Conservation (phyloP, 257 asterid genomes). For the Leonotis leonurus region DNA sequence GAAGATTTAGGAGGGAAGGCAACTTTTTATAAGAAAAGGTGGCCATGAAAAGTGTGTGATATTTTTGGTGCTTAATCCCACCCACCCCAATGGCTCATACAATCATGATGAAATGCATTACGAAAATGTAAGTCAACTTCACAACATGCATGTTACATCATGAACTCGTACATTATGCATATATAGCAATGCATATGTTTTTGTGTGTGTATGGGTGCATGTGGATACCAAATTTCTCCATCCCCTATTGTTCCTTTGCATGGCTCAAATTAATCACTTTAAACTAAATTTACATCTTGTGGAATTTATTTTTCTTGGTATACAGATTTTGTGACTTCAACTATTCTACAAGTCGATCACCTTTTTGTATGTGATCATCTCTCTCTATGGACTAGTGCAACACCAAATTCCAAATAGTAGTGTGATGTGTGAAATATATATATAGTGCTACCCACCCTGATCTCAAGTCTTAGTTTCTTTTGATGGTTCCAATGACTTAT, state of each 20-base stretch:
- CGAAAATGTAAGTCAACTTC: constrained; percentile 60
- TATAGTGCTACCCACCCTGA: constrained; percentile 1
- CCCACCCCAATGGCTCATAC: constrained; percentile 28
- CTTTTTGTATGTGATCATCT: constrained; percentile 12
- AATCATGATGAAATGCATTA: constrained; percentile 65
- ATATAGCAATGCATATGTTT: not conserved
- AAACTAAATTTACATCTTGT: not conserved
- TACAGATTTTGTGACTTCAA: no score
- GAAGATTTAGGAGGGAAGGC: constrained; percentile 25
- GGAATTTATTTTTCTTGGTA: not conserved
- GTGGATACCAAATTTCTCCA: constrained; percentile 27
- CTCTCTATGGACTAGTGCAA: constrained; percentile 5
- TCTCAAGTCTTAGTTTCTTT: constrained; percentile 9
- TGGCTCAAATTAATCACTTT: constrained; percentile 23
- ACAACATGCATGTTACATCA: constrained; percentile 38
- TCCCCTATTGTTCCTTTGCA: constrained; percentile 25
- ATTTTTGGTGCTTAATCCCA: constrained; percentile 33
- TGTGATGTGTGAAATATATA: constrained; percentile 6
- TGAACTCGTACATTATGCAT: not conserved
- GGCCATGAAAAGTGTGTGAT: constrained; percentile 19
- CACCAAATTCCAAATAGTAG: constrained; percentile 21
- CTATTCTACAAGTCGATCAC: constrained; percentile 39
- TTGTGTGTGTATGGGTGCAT: constrained; percentile 16
- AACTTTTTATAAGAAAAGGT: constrained; percentile 32
- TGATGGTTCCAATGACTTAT: constrained; percentile 1